phyloP scores from a whole-genome alignment of 495 filamentous ascomycete genomes.

The Neurospora pannonica region DNA sequence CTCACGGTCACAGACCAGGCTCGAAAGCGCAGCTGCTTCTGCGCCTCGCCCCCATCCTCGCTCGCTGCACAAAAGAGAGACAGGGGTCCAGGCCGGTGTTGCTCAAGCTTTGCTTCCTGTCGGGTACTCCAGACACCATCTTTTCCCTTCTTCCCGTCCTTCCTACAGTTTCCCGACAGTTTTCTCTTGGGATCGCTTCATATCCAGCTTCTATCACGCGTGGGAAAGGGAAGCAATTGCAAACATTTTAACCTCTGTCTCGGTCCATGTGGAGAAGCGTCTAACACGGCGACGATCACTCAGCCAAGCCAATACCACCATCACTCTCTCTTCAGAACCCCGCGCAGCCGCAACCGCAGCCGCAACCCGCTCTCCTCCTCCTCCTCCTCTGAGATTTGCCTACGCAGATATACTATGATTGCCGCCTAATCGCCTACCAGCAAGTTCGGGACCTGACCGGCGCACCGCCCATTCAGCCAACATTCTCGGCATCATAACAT shows the following conservation, averaged over 20 bases:
- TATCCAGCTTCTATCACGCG: background rate
- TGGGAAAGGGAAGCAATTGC: background rate
- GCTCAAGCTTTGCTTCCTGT: background rate
- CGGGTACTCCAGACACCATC: background rate
- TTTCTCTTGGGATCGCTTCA: background rate
- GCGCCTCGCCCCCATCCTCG: constrained; percentile 1
- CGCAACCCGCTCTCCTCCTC: background rate
- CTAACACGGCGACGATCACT: background rate
- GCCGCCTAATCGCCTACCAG: constrained; percentile 11
- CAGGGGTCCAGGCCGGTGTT: background rate
- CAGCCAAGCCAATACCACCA: background rate
- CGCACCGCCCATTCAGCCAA: constrained; percentile 2
- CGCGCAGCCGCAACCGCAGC: constrained; percentile 13
- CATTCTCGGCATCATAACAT: background rate
- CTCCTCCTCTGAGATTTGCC: background rate
- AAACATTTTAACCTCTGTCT: background rate
- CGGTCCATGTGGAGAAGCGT: background rate
- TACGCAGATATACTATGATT: constrained; percentile 8
- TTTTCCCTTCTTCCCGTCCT: background rate
- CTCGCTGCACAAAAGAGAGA: background rate
- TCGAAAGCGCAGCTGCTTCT: constrained; percentile 1
- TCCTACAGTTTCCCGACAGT: background rate
- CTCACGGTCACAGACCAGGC: constrained; percentile 2
- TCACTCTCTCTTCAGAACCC: background rate
- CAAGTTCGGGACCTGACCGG: constrained; percentile 7